These are phyloP conservation scores for Entrophospora sp. DNA, from an alignment of 192 early-diverging fungal genomes.

Conservation along the genomic window DNA sequence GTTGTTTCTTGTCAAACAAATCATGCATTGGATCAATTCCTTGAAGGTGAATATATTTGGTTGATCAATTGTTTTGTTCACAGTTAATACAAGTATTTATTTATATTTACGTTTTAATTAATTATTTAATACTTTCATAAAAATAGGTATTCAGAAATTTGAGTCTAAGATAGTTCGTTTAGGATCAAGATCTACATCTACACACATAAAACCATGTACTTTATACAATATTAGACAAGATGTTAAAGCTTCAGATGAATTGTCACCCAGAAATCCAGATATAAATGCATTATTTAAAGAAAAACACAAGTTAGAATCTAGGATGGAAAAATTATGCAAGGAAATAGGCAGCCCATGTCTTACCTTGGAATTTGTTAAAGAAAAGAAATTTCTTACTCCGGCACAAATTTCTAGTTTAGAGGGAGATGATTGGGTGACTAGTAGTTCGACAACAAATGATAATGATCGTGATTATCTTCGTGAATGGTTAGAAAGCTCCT, in stretches of 20 bases:
- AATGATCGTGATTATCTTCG: not conserved
- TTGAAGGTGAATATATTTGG: conserved; percentile 22
- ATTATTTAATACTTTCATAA: not conserved
- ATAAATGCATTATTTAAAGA: conserved; percentile 18
- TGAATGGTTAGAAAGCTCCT: not conserved
- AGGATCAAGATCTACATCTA: conserved; percentile 40
- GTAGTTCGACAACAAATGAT: not conserved
- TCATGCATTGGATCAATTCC: conserved; percentile 41
- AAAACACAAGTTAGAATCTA: conserved; percentile 23
- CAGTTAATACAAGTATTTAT: too few relatives aligned
- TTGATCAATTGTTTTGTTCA: too few relatives aligned
- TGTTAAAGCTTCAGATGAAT: conserved; percentile 14
- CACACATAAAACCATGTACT: conserved; percentile 21
- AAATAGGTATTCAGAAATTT: conserved; percentile 32
- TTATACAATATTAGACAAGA: conserved; percentile 32
- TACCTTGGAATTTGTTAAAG: conserved; percentile 25
- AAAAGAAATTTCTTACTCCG: conserved; percentile 21
- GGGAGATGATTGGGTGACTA: conserved; percentile 30
- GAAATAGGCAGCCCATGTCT: conserved; percentile 41
- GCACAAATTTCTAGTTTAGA: conserved; percentile 32
- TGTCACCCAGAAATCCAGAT: not conserved
- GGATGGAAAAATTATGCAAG: conserved; percentile 25
- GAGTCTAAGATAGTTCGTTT: conserved; percentile 38
- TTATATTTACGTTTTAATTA: too few relatives aligned
- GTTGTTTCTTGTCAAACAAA: conserved; percentile 51